Evolutionary conservation across 371 early-diverging fungal species (phyloP), one percentile per base, ranked within the genome.

Genomic region (Mortierella sp.): DNA sequence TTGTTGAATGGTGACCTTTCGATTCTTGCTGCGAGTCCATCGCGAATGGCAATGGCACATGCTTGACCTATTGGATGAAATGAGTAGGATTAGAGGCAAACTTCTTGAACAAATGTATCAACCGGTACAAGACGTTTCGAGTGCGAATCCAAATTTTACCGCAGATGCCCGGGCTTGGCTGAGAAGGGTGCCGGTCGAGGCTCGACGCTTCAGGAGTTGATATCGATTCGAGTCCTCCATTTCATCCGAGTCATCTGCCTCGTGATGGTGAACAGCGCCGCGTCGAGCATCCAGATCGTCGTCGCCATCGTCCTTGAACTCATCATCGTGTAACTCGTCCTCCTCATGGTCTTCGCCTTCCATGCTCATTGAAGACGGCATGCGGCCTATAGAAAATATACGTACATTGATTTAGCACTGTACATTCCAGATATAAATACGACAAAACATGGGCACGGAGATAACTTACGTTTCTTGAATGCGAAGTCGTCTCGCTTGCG

Each of bases 141-240:
- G n/a, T 22, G 41, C 29, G 13, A n/a, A 19, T 1, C 31, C n/a
- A n/a, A 5, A 6, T 31, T 71, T 47, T 81, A 77, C 82, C 2
- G 65, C 71, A 39, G 66, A 64, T 31, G 71, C 82, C 10, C 71
- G 74, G 4, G 71, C 77, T 53, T 81, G 82, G 37, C 53, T 74
- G 16, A 81, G 43, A 4, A 81, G 64, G 11, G 82, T 81, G 7
- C 82, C 82, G 0, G 82, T 81, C 2, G 82, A 81, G 16, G 82
- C 82, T 7, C 82, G 71, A 26, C 82, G 82, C 47, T 81, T 81
- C 43, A 81, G 55, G 2, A 77, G 75, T 31, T 81, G 82, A 48
- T 74, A 77, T 1, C 72, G 66, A 43, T 74, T 81, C 34, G 82
- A 64, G n/a, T 81, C 77, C 37, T 80, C 77, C 48, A 52, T 34